These are phyloP conservation scores for Scedosporium boydii DNA, from an alignment of 2,329 filamentous ascomycete genomes.

Conservation along the genomic window DNA sequence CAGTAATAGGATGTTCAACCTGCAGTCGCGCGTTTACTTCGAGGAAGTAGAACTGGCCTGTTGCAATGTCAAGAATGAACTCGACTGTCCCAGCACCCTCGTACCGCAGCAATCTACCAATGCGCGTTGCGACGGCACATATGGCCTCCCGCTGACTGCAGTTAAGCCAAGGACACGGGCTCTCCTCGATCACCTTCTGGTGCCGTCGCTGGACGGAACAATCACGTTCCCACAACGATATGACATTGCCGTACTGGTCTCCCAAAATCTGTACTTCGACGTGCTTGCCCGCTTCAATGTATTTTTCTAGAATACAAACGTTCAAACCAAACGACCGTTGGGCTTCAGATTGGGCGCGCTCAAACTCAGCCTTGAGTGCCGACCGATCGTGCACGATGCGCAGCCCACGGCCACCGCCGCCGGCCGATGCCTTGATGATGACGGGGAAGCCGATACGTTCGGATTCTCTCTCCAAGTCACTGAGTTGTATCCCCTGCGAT, in stretches of 20 bases:
- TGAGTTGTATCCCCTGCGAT: background rate
- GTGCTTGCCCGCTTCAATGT: constrained; percentile 26
- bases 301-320: constrained; percentile 27
- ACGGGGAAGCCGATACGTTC: background rate
- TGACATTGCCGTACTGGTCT: constrained; percentile 25
- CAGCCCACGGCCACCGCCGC: background rate
- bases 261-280: constrained; percentile 36
- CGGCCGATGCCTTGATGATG: constrained; percentile 2
- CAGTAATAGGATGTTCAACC: constrained; percentile 18
- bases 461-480: background rate
- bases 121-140: background rate
- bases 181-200: constrained; percentile 37
- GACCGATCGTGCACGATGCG: background rate
- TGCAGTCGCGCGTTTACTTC: constrained; percentile 40
- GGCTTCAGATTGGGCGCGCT: constrained; percentile 22
- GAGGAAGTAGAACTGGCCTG: constrained; percentile 31
- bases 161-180: constrained; percentile 12
- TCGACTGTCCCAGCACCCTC: constrained; percentile 29
- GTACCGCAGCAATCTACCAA: background rate
- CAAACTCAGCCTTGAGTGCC: background rate
- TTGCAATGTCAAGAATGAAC: constrained; percentile 30
- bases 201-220: constrained; percentile 35
- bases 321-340: constrained; percentile 24
- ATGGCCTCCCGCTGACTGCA: background rate
- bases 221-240: constrained; percentile 30